phyloP scores from a whole-genome alignment of 139 green algal species.

The Limnomonas spitsbergensis region DNA sequence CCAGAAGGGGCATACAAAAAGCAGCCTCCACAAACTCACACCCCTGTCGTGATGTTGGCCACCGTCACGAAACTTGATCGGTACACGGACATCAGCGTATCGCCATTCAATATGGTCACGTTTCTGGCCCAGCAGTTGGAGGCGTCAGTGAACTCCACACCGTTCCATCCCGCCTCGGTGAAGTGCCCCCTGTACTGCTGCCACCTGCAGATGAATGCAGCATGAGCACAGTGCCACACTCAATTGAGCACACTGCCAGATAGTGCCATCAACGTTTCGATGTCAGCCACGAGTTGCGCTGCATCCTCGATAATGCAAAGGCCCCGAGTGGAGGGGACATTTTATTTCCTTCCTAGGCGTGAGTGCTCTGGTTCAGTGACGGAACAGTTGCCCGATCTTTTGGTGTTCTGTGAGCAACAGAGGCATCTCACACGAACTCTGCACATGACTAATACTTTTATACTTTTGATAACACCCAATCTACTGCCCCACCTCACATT shows the following conservation, averaged over 20 bases:
- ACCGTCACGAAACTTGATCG: conserved; percentile 19
- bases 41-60: not conserved
- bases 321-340: too few species aligned
- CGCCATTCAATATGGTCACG: conserved; percentile 14
- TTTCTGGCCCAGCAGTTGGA: conserved; percentile 20
- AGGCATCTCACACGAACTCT: too few species aligned
- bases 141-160: conserved; percentile 17
- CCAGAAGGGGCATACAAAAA: not conserved
- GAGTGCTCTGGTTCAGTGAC: too few species aligned
- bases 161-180: conserved; percentile 19
- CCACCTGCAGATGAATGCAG: conserved; percentile 15
- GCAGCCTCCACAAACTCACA: not conserved
- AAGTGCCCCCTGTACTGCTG: conserved; percentile 14
- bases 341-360: too few species aligned
- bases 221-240: not conserved
- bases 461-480: too few species aligned
- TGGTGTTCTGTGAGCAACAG: too few species aligned
- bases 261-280: not conserved
- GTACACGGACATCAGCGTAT: conserved; percentile 9
- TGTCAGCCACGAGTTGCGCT: not conserved
- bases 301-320: too few species aligned
- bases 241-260: not conserved
- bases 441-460: too few species aligned
- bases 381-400: too few species aligned
- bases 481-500: too few species aligned